Conservation (phyloP, 495 filamentous ascomycete species). For the Aspergillus ostianus region DNA sequence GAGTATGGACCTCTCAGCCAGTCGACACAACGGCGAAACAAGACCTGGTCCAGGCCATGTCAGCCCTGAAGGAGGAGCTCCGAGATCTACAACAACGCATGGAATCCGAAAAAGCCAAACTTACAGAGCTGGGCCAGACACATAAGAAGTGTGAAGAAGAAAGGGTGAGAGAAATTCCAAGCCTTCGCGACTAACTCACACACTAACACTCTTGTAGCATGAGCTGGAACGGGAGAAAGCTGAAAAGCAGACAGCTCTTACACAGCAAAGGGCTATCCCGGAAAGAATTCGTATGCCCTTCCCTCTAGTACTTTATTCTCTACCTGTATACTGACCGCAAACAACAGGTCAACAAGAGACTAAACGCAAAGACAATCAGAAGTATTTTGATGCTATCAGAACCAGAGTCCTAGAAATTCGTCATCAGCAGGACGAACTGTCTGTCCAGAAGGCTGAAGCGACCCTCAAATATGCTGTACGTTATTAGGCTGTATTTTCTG, state of each 20-base stretch:
- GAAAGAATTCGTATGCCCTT: conserved; percentile 61
- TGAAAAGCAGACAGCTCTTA: conserved; percentile 57
- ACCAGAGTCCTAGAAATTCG: conserved; percentile 42
- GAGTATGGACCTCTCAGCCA: conserved; percentile 74
- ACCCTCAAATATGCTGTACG: conserved; percentile 64
- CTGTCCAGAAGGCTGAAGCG: conserved; percentile 60
- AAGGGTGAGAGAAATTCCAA: conserved; percentile 32
- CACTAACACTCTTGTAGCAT: conserved; percentile 32
- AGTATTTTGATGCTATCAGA: conserved; percentile 41
- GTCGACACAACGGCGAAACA: conserved; percentile 62
- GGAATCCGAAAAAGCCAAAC: conserved; percentile 30
- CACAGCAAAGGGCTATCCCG: conserved; percentile 63
- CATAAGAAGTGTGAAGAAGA: conserved; percentile 26
- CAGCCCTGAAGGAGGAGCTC: conserved; percentile 42
- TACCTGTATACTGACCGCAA: conserved; percentile 15
- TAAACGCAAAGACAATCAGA: conserved; percentile 41
- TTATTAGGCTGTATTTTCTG: not conserved
- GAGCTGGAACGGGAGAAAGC: conserved; percentile 52
- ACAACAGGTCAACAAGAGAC: conserved; percentile 52
- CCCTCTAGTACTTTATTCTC: not conserved
- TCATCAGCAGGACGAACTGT: conserved; percentile 52
- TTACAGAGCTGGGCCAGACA: conserved; percentile 37
- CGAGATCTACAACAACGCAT: conserved; percentile 34
- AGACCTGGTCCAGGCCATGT: conserved; percentile 44
- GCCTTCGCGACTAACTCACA: not conserved